Conservation (phyloP, 306 rosid species). For the Dryas alaskensis region DNA sequence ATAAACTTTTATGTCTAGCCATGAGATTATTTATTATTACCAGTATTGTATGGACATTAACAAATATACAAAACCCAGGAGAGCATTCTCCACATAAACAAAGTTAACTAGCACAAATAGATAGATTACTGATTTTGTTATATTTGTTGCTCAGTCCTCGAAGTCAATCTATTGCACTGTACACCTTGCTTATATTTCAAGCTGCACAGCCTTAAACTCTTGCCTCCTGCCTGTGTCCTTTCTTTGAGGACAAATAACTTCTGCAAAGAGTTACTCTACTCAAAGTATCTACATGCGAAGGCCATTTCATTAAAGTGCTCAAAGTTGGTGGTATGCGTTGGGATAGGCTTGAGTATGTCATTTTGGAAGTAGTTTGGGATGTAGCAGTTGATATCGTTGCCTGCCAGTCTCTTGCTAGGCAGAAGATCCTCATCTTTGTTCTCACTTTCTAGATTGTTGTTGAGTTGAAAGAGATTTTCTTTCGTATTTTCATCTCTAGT, state of each 20-base stretch:
- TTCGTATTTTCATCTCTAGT: constrained; percentile 36
- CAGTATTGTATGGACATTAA: not conserved
- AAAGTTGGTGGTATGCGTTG: constrained; percentile 32
- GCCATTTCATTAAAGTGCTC: constrained; percentile 37
- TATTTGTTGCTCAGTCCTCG: not conserved
- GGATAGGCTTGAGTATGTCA: constrained; percentile 30
- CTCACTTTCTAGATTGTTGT: constrained; percentile 26
- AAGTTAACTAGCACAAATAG: not conserved
- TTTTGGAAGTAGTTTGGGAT: constrained; percentile 32
- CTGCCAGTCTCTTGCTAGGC: constrained; percentile 25
- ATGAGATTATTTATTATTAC: not conserved
- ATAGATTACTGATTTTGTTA: not conserved
- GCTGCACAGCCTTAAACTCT: constrained; percentile 1
- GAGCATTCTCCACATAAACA: not conserved
- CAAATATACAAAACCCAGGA: constrained; percentile 11
- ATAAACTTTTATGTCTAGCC: not conserved
- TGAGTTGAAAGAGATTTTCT: constrained; percentile 33
- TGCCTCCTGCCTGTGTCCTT: not conserved
- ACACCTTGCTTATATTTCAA: constrained; percentile 2
- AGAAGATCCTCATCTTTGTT: constrained; percentile 25
- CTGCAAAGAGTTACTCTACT: constrained; percentile 4
- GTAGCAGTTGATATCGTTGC: constrained; percentile 25
- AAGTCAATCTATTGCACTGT: not conserved
- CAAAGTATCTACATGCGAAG: constrained; percentile 32
- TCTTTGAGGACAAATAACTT: not conserved